phyloP scores from a whole-genome alignment of 495 filamentous ascomycete genomes.

The Bacidia rubella region DNA sequence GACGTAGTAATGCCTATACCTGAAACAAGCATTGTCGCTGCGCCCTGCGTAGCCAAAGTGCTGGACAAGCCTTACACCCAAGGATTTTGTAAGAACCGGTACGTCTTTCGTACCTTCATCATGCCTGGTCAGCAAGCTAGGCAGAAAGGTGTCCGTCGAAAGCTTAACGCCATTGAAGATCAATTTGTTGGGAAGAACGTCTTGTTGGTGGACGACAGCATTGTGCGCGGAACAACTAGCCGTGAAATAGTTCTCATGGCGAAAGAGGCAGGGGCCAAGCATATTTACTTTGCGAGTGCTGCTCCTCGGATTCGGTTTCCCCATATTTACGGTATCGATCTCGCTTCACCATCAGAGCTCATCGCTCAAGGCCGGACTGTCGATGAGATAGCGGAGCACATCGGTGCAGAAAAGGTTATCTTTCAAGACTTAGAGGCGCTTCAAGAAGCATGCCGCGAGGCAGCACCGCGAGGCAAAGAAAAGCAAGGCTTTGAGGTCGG shows the following conservation, averaged over 20 bases:
- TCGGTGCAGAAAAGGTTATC: constrained; percentile 84
- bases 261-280: constrained; percentile 72
- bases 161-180: constrained; percentile 36
- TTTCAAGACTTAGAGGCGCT: constrained; percentile 81
- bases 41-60: constrained; percentile 54
- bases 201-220: constrained; percentile 83
- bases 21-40: constrained; percentile 75
- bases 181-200: constrained; percentile 79
- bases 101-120: constrained; percentile 52
- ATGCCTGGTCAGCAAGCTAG: constrained; percentile 69
- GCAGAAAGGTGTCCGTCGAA: constrained; percentile 40
- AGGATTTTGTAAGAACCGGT: constrained; percentile 58
- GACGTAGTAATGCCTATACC: constrained; percentile 87
- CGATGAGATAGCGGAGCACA: constrained; percentile 57
- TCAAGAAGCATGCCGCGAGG: constrained; percentile 51
- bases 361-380: constrained; percentile 67
- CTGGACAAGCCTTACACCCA: constrained; percentile 72
- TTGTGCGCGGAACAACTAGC: constrained; percentile 84
- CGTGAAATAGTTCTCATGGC: constrained; percentile 92
- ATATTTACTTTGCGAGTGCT: constrained; percentile 82
- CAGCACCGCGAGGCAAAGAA: constrained; percentile 20
- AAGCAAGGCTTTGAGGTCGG: constrained; percentile 73
- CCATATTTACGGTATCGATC: constrained; percentile 80
- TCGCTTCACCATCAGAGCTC: constrained; percentile 69
- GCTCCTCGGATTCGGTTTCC: constrained; percentile 74